A percentile compares a stretch with the other conserved stretches of the same genome.
Conservation (phyloP, 306 rosid species). For the Trifolium subterraneum region DNA sequence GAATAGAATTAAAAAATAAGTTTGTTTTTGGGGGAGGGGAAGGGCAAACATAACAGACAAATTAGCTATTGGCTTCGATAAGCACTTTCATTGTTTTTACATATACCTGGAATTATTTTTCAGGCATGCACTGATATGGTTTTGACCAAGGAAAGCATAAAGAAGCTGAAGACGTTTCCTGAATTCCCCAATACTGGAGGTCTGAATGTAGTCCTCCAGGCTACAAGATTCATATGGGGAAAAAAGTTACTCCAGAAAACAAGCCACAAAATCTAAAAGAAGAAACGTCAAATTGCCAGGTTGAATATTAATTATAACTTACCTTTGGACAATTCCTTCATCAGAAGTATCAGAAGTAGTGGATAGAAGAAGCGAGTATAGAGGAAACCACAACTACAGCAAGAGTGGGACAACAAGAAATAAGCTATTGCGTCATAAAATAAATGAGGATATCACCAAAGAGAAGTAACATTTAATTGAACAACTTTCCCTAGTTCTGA, state of each 20-base stretch:
- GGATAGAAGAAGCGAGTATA: slow-evolving; percentile 64
- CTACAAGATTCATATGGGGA: slow-evolving; percentile 53
- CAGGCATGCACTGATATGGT: slow-evolving; percentile 51
- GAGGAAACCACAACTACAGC: slow-evolving; percentile 93
- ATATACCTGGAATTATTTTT: slow-evolving; percentile 56
- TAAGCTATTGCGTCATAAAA: slow-evolving; percentile 20
- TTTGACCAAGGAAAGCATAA: slow-evolving; percentile 87
- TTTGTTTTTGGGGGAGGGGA: neutral
- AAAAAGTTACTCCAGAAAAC: slow-evolving; percentile 32
- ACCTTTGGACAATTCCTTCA: slow-evolving; percentile 52
- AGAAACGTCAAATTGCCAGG: slow-evolving; percentile 17
- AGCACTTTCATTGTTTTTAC: neutral
- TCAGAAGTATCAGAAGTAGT: slow-evolving; percentile 28
- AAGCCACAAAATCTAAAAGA: neutral
- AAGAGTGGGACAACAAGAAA: slow-evolving; percentile 29
- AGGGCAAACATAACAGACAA: neutral
- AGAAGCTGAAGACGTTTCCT: slow-evolving; percentile 88
- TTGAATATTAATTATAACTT: slow-evolving; percentile 35
- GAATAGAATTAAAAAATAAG: neutral
- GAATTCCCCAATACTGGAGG: slow-evolving; percentile 90
- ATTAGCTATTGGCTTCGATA: slow-evolving; percentile 1
- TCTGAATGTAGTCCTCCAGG: slow-evolving; percentile 81
- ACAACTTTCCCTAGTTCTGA: neutral
- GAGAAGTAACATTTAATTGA: neutral
- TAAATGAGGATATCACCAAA: neutral